phyloP scores from a whole-genome alignment of 2,329 filamentous ascomycete species.

The Alternaria sp. region DNA sequence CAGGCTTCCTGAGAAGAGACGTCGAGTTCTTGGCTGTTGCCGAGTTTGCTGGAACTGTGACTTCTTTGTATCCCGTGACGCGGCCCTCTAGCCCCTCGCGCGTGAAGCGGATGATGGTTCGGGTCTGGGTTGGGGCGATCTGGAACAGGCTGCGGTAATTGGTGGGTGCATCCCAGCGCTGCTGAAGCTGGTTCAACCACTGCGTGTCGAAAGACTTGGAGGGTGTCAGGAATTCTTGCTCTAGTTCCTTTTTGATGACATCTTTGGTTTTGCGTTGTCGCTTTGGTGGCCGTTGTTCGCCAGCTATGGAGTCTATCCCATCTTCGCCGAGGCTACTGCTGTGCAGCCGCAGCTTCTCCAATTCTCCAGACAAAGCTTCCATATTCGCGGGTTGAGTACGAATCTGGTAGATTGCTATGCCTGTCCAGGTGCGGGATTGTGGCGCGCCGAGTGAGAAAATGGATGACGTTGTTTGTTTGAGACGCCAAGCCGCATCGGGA shows the following conservation, averaged over 20 bases:
- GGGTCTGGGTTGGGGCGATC: conserved; percentile 88
- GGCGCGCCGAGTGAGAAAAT: conserved; percentile 22
- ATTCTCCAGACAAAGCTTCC: conserved; percentile 58
- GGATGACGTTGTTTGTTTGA: conserved; percentile 34
- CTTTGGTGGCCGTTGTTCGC: conserved; percentile 62
- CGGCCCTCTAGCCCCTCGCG: conserved; percentile 90
- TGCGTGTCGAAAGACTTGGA: conserved; percentile 79
- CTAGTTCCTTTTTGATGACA: conserved; percentile 75
- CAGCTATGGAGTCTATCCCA: conserved; percentile 68
- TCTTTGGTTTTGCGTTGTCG: conserved; percentile 64
- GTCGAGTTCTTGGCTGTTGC: conserved; percentile 96
- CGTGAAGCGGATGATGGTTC: conserved; percentile 92
- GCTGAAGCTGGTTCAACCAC: conserved; percentile 90
- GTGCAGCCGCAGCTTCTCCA: conserved; percentile 62
- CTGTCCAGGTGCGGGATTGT: conserved; percentile 11
- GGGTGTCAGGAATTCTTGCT: conserved; percentile 80
- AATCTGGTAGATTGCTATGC: conserved; percentile 12
- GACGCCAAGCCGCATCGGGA: conserved; percentile 20
- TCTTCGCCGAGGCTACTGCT: conserved; percentile 31
- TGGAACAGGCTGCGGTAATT: conserved; percentile 87
- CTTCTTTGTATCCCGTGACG: conserved; percentile 92
- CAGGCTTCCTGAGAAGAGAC: conserved; percentile 85
- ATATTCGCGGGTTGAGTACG: conserved; percentile 30
- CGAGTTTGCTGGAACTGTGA: conserved; percentile 88
- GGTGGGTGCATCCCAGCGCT: conserved; percentile 83